Evolutionary conservation across 495 filamentous ascomycete genomes (phyloP), one percentile per base, ranked within the genome.

Genomic region (Apodospora peruviana): DNA sequence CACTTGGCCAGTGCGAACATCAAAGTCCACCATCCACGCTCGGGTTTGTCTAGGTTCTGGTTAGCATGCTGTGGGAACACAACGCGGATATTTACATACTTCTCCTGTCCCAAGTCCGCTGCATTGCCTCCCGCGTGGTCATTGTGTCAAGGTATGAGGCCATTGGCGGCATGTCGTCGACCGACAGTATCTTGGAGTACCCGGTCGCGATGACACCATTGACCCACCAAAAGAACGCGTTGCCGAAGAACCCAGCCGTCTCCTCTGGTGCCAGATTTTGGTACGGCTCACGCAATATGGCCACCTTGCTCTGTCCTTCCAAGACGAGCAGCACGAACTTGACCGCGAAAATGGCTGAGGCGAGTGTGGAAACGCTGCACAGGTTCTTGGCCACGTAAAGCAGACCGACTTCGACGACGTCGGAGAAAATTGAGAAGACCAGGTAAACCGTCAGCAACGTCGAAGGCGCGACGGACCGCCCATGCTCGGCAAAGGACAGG

Each of bases 231-330:
- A 68, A 64, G 29, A 67, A 39, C 14, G 43, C 43, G 16, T 44
- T 40, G 25, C 46, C 48, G 16, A 58, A 50, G 17, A 57, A 47
- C 10, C 65, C 62, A 36, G 51, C 57, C 19, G 50, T 58, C n/a
- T 59, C 45, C 41, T 68, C 65, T 0, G 54, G 55, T 2, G 62
- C 45, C 10, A 46, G 43, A n/a, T 44, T 43, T 2, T 51, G 48
- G 43, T 69, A 80, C 19, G 68, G 65, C 4, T 62, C 25, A 10
- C 61, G 64, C 4, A 84, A 57, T 18, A 76, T 61, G 12, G 50
- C 47, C 25, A 66, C 50, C 60, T 85, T 85, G 46, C 74, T 44
- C 37, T 12, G 44, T 0, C 71, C 57, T 51, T 85, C 81, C 1
- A 77, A 51, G 7, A 76, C 14, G 2, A 77, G 58, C 0, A 82